These are phyloP conservation scores for Lophiostoma macrostomum DNA, from an alignment of 495 filamentous ascomycete genomes.

Conservation along the genomic window DNA sequence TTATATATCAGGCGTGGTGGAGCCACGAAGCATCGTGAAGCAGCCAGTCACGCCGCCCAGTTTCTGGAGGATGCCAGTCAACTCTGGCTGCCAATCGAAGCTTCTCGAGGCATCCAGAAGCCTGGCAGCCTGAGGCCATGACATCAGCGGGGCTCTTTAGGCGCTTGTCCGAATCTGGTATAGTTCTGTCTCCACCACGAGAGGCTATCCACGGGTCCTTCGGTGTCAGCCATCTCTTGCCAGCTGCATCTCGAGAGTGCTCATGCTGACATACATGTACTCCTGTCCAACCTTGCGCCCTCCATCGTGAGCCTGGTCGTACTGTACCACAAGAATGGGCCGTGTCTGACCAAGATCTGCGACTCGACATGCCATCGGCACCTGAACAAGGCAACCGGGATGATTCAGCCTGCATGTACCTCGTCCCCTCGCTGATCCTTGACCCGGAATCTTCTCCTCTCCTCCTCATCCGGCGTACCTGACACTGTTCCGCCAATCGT, in stretches of 20 bases:
- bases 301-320: too few relatives aligned
- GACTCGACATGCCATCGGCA: neutral
- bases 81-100: conserved; percentile 19
- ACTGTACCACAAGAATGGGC: too few relatives aligned
- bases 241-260: too few relatives aligned
- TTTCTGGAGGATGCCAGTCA: conserved; percentile 11
- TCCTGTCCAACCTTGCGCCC: too few relatives aligned
- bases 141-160: too few relatives aligned
- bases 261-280: too few relatives aligned
- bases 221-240: too few relatives aligned
- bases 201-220: too few relatives aligned
- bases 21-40: conserved; percentile 5
- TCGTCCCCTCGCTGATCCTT: neutral
- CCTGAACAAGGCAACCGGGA: neutral
- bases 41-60: conserved; percentile 4
- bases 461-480: neutral
- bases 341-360: neutral
- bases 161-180: too few relatives aligned
- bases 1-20: conserved; percentile 12
- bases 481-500: conserved; percentile 2
- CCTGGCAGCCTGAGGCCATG: neutral
- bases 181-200: too few relatives aligned
- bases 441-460: conserved; percentile 1
- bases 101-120: conserved; percentile 19
- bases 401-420: neutral